Percentiles rank a stretch among this genome's conserved stretches.
Evolutionary conservation across 2,329 filamentous ascomycete genomes (phyloP).

Genomic region (Pseudonectria buxi): DNA sequence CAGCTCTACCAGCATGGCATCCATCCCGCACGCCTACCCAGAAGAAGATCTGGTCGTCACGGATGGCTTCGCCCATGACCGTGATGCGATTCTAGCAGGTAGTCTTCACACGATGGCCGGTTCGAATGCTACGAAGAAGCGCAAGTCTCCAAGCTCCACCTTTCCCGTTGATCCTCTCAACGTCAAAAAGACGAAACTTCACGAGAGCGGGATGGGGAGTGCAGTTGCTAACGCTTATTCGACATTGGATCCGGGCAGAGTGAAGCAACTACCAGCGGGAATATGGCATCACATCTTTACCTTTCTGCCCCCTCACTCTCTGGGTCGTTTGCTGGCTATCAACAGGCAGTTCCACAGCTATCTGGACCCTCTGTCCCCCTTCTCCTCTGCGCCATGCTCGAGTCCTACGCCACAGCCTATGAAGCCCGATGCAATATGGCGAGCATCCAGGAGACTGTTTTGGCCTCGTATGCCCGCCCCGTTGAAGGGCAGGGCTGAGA

Average conservation of each 20-base stretch:
- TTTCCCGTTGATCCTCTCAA: constrained; percentile 6
- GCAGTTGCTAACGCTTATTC: constrained; percentile 5
- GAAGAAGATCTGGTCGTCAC: constrained; percentile 7
- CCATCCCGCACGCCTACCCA: constrained; percentile 7
- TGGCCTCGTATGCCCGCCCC: constrained; percentile 64
- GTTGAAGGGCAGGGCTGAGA: constrained; percentile 56
- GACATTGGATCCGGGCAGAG: constrained; percentile 8
- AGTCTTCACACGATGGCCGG: constrained; percentile 3
- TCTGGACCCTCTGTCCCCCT: constrained; percentile 42
- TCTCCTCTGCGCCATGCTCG: constrained; percentile 6
- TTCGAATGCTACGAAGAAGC: constrained; percentile 12
- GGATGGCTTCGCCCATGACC: constrained; percentile 10
- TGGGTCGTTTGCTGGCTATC: constrained; percentile 60
- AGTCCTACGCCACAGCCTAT: constrained; percentile 24
- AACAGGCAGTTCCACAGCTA: constrained; percentile 59
- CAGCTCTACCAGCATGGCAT: constrained; percentile 4
- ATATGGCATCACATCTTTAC: constrained; percentile 67
- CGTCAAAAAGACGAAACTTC: constrained; percentile 17
- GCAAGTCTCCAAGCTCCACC: constrained; percentile 8
- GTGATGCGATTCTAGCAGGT: constrained; percentile 7
- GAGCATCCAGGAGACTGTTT: constrained; percentile 57
- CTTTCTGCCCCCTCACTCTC: constrained; percentile 54
- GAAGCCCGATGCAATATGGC: constrained; percentile 64
- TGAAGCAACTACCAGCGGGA: constrained; percentile 45
- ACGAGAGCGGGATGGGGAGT: constrained; percentile 5